These are phyloP conservation scores for Leccinum variicolor DNA, from an alignment of 768 basidiomycete species.

Conservation along the genomic window DNA sequence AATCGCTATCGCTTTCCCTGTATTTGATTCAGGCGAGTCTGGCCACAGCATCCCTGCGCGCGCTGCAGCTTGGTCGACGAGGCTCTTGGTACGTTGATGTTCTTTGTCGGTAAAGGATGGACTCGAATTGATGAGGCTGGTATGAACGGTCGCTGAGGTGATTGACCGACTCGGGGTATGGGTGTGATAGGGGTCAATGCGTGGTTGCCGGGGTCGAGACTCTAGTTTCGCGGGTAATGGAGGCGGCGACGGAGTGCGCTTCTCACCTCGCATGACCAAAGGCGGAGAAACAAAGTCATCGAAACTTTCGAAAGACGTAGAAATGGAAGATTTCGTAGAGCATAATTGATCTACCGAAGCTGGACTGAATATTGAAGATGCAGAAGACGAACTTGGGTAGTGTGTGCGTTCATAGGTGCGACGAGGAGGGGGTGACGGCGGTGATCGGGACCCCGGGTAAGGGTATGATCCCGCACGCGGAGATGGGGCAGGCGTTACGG, in stretches of 20 bases:
- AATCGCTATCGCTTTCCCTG: constrained; percentile 27
- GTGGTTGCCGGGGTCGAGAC: constrained; percentile 2
- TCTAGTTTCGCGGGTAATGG: constrained; percentile 36
- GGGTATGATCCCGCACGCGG: constrained; percentile 6
- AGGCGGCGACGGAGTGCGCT: constrained; percentile 47
- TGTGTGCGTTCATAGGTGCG: constrained; percentile 24
- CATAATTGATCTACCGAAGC: constrained; percentile 16
- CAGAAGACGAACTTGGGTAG: constrained; percentile 22
- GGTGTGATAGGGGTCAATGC: constrained; percentile 16
- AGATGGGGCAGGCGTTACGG: constrained; percentile 1
- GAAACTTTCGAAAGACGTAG: constrained; percentile 42
- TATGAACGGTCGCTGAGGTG: constrained; percentile 10
- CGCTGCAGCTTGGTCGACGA: constrained; percentile 56
- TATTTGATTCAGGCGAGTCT: constrained; percentile 13
- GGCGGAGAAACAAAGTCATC: constrained; percentile 44
- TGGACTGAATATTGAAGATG: constrained; percentile 25
- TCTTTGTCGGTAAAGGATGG: constrained; percentile 37
- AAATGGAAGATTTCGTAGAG: constrained; percentile 22
- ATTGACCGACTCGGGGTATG: constrained; percentile 18
- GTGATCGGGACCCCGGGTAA: constrained; percentile 19
- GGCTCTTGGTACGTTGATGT: constrained; percentile 54
- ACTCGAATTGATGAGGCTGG: constrained; percentile 11
- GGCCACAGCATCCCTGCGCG: constrained; percentile 41
- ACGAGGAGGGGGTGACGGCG: constrained; percentile 28
- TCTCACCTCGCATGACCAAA: constrained; percentile 1